Evolutionary conservation across 75 land plant genomes (phyloP), one percentile per base, ranked within the genome.

Genomic region (Larix kaempferi): DNA sequence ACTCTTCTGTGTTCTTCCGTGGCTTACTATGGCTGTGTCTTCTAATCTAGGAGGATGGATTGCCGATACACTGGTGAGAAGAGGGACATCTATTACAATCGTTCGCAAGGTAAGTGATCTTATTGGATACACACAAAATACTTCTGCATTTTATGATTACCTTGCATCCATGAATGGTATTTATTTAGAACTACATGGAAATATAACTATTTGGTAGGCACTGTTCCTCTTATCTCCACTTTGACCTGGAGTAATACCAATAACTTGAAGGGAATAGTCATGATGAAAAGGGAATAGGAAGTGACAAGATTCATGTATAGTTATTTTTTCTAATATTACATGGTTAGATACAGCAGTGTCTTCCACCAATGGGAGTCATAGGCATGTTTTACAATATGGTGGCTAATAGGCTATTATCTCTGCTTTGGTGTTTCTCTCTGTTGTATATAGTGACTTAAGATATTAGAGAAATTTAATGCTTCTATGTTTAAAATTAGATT

Each of bases 21-120:
- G 95, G 95, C 77, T 93, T 56, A 93, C 95, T 58, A 93, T 91
- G 95, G 95, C 95, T 26, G 74, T 85, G 6, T 93, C 87, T 83
- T 87, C 95, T 71, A 93, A 93, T 79, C 64, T 93, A n/a, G 95
- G 95, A 67, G 95, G 95, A 19, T 93, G 95, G 95, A 90, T 93
- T 74, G 95, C 95, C n/a, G 95, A 93, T 65, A 88, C 92, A 61
- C 91, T 93, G 65, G 86, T 91, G 12, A 83, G 77, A 73, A 86
- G 75, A 85, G 95, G 95, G 6, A 57, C 85, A 73, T 92, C 94
- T 22, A 80, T 92, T 27, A 92, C 94, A 26, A 54, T 81, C 61
- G 94, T 92, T 73, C 90, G 94, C 57, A 92, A 92, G 91, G 94
- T 82, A 83, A 87, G n/a, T 59, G 37, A 79, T 73, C 59, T 44